Evolutionary conservation across 176 grass and related monocot genomes (phyloP), one percentile per base, ranked within the genome.

Genomic region (Hordeum marinum): DNA sequence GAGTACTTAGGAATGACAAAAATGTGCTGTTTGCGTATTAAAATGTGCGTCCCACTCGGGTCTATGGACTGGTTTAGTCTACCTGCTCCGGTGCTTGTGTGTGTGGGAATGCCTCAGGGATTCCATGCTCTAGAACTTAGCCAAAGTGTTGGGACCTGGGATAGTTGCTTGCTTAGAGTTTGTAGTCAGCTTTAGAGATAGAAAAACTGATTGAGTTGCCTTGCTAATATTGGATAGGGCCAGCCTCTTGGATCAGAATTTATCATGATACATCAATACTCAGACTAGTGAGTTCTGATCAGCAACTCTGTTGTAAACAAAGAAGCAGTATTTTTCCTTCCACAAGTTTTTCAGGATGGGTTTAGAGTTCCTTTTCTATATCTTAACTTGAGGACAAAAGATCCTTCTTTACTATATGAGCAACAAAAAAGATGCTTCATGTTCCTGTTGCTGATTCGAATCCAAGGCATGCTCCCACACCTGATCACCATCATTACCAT

Each of bases 381-480:
- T 63, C 3, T 35, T 67, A 20, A 40, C 9, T 11, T 40, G 66
- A 69, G 2, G 20, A 40, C 20, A 12, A 70, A 4, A 0, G 3
- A 41, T 41, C 6, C 39, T 15, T 70, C 36, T 70, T 69, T 70
- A 13, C 1, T n/a, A 14, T 71, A 15, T 43, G 11, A 71, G n/a
- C n/a, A 71, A 25, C 6, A n/a, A n/a, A 72, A 26, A 71, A 43
- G 11, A 13, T 72, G 34, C 18, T 37, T 0, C 0, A 45, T 45
- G 7, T 21, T 55, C 6, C 0, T 25, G 0, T 43, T 72, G 37
- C 39, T 0, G 3, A 43, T 43, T 14, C 0, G 2, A 72, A 72
- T 13, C 68, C 39, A 26, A 9, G 39, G n/a, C 0, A 0, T 15
- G n/a, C 1, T 2, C 21, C 34, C 18, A 0, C 2, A 21, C 18